A percentile compares a stretch with the other conserved stretches of the same genome.
phyloP scores from a whole-genome alignment of 2,329 filamentous ascomycete species.

The Sclerotiophoma versabilis region DNA sequence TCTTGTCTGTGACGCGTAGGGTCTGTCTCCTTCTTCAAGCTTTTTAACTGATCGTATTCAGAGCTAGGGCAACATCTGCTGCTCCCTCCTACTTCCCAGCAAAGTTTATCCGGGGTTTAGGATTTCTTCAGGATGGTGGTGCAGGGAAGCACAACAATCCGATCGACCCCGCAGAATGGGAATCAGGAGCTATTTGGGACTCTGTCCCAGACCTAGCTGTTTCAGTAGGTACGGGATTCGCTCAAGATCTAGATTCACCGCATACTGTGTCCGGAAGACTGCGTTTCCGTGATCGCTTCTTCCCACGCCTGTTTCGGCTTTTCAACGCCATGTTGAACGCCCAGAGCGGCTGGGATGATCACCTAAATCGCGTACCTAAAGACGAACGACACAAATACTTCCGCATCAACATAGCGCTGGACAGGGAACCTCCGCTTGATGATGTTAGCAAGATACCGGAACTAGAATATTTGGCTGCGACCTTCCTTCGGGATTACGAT shows the following conservation, averaged over 20 bases:
- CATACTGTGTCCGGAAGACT: not conserved
- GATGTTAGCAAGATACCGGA: not conserved
- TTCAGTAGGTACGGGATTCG: slow-evolving; percentile 21
- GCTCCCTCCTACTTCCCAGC: slow-evolving; percentile 14
- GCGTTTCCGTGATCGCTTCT: not conserved
- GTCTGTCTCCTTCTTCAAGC: not conserved
- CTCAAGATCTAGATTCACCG: not conserved
- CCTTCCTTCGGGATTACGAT: slow-evolving; percentile 7
- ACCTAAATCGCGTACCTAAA: not conserved
- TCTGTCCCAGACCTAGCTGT: slow-evolving; percentile 11
- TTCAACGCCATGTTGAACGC: not conserved
- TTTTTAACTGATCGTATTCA: not conserved
- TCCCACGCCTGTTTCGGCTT: not conserved
- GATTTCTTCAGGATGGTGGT: not conserved
- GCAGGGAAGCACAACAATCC: not conserved
- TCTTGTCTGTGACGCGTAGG: slow-evolving; percentile 19
- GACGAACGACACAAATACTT: not conserved
- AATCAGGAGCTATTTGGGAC: not conserved
- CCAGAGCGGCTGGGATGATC: not conserved
- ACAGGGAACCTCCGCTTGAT: not conserved
- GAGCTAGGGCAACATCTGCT: slow-evolving; percentile 21
- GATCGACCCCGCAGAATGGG: not conserved
- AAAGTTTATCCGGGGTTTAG: not conserved
- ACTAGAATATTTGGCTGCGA: not conserved
- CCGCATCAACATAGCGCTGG: not conserved